Base-by-base conservation (phyloP, 1,139 yeast genomes). In the Magnusiomyces ingens region DNA sequence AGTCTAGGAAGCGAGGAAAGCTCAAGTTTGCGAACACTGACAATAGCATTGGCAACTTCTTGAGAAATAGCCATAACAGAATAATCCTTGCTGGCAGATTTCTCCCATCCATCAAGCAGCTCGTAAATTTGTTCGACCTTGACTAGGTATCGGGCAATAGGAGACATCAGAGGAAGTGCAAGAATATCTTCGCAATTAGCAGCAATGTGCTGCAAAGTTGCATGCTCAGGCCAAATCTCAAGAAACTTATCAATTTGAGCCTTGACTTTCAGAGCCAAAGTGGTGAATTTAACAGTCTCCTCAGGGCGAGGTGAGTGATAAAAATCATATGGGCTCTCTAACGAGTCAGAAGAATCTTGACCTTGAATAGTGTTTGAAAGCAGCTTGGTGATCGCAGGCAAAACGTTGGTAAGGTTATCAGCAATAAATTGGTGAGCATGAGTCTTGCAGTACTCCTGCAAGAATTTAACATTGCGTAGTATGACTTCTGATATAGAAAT, bases 221-320 rank as follows among this genome's bases (percentile, higher is more conserved):
- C 94, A 72, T 94, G 96, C 63, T 94, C 99, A 0, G 99, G 98
- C 96, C 97, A 93, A 64, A 83, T 81, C 21, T 71, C 71, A 15
- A 85, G 67, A 29, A 88, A 68, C n/a, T 72, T 73, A 15, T 68
- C 62, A 2, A 80, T 79, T 2, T 79, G 71, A 2, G 68, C 66
- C 58, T 77, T 73, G 8, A 90, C 68, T 1, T 71, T 73, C 12
- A 76, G 70, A 10, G 87, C 72, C 1, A 84, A 64, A 1, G 64
- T 65, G 49, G 83, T 77, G 1, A 95, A 88, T 45, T 69, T 71
- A 56, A 76, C 76, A 1, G 86, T 78, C 64, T 90, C 95, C 2
- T 68, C 66, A 6, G 81, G 75, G 48, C 81, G 79, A 15, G 79
- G 72, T n/a, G 84, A 91, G 52, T 75, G 75, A 67, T 91, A 91